Conservation (phyloP, 495 filamentous ascomycete genomes). For the Lasiosphaeria ovina region DNA sequence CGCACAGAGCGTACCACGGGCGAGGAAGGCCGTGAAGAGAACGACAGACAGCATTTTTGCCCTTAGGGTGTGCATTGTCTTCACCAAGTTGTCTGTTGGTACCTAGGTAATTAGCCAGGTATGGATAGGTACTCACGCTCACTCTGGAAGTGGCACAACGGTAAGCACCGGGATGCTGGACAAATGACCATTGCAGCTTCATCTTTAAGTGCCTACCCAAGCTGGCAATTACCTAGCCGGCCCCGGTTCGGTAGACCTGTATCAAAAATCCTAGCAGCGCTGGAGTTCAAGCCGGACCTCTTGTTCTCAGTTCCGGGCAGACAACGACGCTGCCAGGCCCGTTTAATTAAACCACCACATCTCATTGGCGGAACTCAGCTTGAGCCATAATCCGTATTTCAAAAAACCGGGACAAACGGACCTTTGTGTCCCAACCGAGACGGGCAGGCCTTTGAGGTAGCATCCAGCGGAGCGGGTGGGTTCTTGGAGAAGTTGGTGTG, state of each 20-base stretch:
- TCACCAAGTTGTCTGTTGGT: not conserved
- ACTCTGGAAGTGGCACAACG: no score
- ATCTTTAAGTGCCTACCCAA: slow-evolving; percentile 4
- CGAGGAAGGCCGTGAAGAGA: slow-evolving; percentile 32
- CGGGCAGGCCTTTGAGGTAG: slow-evolving; percentile 11
- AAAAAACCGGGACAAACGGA: slow-evolving; percentile 12
- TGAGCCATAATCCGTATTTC: slow-evolving; percentile 5
- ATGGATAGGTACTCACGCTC: no score
- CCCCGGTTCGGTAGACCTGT: no score
- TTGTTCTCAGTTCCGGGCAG: slow-evolving; percentile 15
- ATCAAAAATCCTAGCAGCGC: not conserved
- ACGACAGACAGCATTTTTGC: slow-evolving; percentile 20
- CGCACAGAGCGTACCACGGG: slow-evolving; percentile 35
- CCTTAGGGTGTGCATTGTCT: slow-evolving; percentile 18
- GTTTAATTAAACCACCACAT: not conserved
- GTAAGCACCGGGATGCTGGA: no score
- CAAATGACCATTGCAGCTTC: not conserved
- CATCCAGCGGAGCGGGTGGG: slow-evolving; percentile 16
- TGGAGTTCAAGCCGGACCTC: not conserved
- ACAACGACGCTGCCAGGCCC: slow-evolving; percentile 11
- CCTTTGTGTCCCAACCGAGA: slow-evolving; percentile 1
- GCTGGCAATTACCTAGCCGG: not conserved
- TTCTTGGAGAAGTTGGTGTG: slow-evolving; percentile 9
- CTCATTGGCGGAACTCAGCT: slow-evolving; percentile 29
- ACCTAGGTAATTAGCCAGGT: no score